These are phyloP conservation scores for Amanita thiersii DNA, from an alignment of 768 basidiomycete species.

Conservation along the genomic window DNA sequence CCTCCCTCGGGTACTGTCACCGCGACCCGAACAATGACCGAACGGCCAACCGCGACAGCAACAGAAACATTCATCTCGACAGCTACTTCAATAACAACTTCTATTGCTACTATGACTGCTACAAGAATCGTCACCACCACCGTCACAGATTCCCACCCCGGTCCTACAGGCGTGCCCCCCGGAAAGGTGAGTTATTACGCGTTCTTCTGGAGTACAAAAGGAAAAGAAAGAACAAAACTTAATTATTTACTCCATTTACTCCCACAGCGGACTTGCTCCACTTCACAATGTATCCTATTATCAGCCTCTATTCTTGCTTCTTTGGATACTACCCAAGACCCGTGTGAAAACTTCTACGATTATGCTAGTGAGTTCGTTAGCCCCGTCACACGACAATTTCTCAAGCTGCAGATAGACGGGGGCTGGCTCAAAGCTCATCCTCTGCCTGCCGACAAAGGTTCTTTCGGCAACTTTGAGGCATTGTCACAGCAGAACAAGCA, in stretches of 20 bases:
- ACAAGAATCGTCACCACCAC: slow-evolving; percentile 28
- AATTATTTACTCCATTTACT: too few relatives aligned
- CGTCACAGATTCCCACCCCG: slow-evolving; percentile 39
- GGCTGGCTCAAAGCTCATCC: slow-evolving; percentile 83
- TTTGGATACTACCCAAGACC: slow-evolving; percentile 77
- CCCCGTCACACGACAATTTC: slow-evolving; percentile 5
- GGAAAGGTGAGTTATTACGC: slow-evolving; percentile 32
- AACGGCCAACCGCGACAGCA: slow-evolving; percentile 31
- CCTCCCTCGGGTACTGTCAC: slow-evolving; percentile 17
- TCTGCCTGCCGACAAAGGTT: slow-evolving; percentile 79
- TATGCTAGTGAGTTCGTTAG: slow-evolving; percentile 68
- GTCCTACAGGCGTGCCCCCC: slow-evolving; percentile 40
- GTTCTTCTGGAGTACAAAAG: neutral
- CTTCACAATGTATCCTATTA: slow-evolving; percentile 72
- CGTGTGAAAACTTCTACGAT: slow-evolving; percentile 93
- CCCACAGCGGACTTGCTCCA: slow-evolving; percentile 69
- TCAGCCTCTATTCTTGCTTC: slow-evolving; percentile 77
- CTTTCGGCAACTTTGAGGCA: slow-evolving; percentile 63
- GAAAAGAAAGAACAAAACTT: too few relatives aligned
- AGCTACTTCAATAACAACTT: slow-evolving; percentile 14
- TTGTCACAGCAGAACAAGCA: slow-evolving; percentile 72
- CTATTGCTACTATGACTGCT: slow-evolving; percentile 15
- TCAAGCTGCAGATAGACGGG: slow-evolving; percentile 43
- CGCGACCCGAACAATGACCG: slow-evolving; percentile 26
- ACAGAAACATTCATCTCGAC: slow-evolving; percentile 17